Evolutionary conservation across 2,329 filamentous ascomycete genomes (phyloP), one percentile per base, ranked within the genome.

Genomic region (Lachnellula occidentalis): DNA sequence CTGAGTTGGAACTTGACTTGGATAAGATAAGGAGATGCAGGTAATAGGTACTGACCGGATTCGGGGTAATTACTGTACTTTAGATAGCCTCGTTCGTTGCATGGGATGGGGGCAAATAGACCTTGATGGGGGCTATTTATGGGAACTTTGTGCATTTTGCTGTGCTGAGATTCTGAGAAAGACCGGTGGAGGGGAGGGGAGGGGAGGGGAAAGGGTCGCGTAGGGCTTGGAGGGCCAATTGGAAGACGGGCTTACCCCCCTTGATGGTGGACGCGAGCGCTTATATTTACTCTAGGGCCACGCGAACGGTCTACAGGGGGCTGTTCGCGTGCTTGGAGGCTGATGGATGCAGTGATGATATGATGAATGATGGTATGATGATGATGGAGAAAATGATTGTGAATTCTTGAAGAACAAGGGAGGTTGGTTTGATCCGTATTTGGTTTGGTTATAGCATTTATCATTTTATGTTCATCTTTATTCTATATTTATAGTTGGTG

Each of bases 121-220:
- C 54, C 60, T 43, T 48, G 46, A 62, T 58, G 50, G 22, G 57
- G 60, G 53, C 60, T 62, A 62, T 62, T 62, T 62, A 58, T 48
- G 60, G 58, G 51, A 46, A 22, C 56, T 52, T 55, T 61, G n/a
- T 52, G 22, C 45, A 34, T 43, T 22, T 4, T 43, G 41, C 41
- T 43, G 53, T 41, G 42, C 19, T 11, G 34, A 45, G n/a, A n/a
- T n/a, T n/a, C n/a, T 45, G 36, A 43, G 46, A 48, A 27, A 31
- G 5, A 42, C 2, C n/a, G n/a, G n/a, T n/a, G n/a, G n/a, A n/a
- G n/a, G n/a, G n/a, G n/a, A n/a, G n/a, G n/a, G n/a, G n/a, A n/a
- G n/a, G n/a, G n/a, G n/a, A n/a, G n/a, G n/a, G n/a, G 19, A 42
- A 52, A 52, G 34, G 49, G 24, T 58, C 59, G 56, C 21, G 52